phyloP scores from a whole-genome alignment of 768 basidiomycete genomes.

The Auriscalpium vulgare region DNA sequence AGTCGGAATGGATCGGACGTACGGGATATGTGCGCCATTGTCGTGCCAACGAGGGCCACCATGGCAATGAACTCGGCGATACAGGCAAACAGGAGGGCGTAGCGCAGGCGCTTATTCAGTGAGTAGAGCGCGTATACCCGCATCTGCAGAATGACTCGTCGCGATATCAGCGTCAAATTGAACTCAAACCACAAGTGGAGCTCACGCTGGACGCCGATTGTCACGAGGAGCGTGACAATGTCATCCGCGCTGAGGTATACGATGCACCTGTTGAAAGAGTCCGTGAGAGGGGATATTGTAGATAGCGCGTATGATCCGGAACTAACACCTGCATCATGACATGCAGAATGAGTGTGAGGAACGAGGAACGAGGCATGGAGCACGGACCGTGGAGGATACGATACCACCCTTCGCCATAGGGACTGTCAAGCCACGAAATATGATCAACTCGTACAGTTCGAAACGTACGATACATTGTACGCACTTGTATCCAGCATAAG shows the following conservation, averaged over 20 bases:
- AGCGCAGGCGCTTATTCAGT: neutral
- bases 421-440: neutral
- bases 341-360: no score
- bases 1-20: neutral
- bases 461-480: neutral
- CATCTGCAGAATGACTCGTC: neutral
- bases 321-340: neutral
- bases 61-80: neutral
- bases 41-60: neutral
- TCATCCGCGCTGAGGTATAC: neutral
- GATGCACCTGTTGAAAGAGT: neutral
- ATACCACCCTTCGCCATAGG: neutral
- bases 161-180: neutral
- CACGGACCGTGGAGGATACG: neutral
- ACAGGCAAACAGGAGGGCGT: neutral
- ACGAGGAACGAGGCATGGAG: neutral
- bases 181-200: neutral
- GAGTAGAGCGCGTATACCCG: neutral
- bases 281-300: neutral
- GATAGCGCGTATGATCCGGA: neutral
- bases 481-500: neutral
- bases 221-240: neutral
- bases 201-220: neutral
- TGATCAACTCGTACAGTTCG: neutral
- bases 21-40: neutral